Conservation (phyloP, 805 yeast species). For the Kockiozyma suomiensis region DNA sequence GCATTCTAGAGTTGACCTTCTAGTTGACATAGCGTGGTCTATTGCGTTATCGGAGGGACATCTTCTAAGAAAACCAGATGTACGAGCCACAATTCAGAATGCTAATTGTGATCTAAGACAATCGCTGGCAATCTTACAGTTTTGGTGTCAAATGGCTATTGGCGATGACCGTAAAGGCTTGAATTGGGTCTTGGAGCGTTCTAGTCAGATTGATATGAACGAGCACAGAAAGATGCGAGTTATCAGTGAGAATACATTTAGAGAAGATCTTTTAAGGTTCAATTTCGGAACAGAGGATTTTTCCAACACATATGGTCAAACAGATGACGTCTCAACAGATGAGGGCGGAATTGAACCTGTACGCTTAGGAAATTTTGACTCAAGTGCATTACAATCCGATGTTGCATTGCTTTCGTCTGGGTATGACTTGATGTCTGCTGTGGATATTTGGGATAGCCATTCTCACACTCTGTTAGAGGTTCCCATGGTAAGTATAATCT, state of each 20-base stretch:
- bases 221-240: constrained; percentile 15
- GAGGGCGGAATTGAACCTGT: neutral
- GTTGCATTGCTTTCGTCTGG: neutral
- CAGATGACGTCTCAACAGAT: neutral
- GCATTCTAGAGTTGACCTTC: constrained; percentile 25
- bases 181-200: constrained; percentile 24
- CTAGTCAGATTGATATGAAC: neutral
- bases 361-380: too few species aligned
- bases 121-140: constrained; percentile 33
- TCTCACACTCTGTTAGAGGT: constrained; percentile 24
- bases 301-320: neutral
- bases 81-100: constrained; percentile 24
- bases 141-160: constrained; percentile 38
- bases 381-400: neutral
- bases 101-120: constrained; percentile 37
- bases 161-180: constrained; percentile 31
- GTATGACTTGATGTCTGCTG: constrained; percentile 16
- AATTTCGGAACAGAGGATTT: neutral
- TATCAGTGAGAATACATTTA: constrained; percentile 23
- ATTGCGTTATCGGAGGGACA: constrained; percentile 46
- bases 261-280: neutral
- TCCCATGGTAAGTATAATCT: constrained; percentile 23
- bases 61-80: constrained; percentile 29
- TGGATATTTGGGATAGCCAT: constrained; percentile 16
- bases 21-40: constrained; percentile 39